Evolutionary conservation across 768 basidiomycete species (phyloP), one percentile per base, ranked within the genome.

Genomic region (Trametes gibbosa): DNA sequence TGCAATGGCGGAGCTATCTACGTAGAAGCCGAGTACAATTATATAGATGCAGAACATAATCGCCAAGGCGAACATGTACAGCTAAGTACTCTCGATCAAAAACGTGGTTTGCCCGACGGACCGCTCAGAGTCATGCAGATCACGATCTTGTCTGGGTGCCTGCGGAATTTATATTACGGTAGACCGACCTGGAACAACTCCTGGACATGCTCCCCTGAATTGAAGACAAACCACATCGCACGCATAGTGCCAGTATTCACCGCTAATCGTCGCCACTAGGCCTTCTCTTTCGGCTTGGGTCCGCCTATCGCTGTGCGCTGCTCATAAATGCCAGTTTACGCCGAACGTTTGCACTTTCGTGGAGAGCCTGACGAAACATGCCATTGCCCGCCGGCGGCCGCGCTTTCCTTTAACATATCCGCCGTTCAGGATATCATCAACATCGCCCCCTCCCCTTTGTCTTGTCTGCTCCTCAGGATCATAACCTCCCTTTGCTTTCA

Each of bases 81-180:
- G 34, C 7, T 6, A 35, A 6, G 34, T n/a, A 35, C 34, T 39
- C 53, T 46, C 53, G 53, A 54, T 54, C 53, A 37, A 54, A 46
- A 54, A 42, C 52, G 29, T 46, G 53, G 53, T 43, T 34, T 13
- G 51, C 42, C 51, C 40, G 40, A 42, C 40, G 50, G 50, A 19
- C 41, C 27, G 52, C 52, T 3, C n/a, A n/a, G n/a, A n/a, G n/a
- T n/a, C 27, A 43, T 19, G 17, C 19, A 32, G 53, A 54, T 54
- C 53, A 43, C 32, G 53, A 54, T 54, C 53, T 24, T 32, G n/a
- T 43, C 8, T 24, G 14, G 27, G 34, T 17, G 17, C 17, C 43
- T 34, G 21, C 53, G 43, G 43, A 25, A 37, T 5, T 45, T n/a
- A 17, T 6, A 25, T 45, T 17, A 19, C 35, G 37, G 40, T 8